Conservation (phyloP, 306 rosid genomes). For the Rosa persica region DNA sequence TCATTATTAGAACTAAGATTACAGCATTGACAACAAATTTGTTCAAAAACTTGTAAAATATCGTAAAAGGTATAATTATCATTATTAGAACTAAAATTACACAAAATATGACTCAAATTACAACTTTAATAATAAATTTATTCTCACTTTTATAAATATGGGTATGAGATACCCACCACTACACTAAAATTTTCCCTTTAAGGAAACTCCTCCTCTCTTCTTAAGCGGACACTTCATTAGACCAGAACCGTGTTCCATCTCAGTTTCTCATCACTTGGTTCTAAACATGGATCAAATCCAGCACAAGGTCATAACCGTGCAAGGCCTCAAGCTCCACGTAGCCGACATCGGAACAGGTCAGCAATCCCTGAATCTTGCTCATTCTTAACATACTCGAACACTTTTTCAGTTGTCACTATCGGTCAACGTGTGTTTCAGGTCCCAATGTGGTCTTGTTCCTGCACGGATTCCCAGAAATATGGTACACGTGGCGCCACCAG, state of each 20-base stretch:
- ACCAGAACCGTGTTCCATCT: not conserved
- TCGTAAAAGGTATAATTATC: too few species aligned
- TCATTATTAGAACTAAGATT: too few species aligned
- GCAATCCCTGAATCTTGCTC: not conserved
- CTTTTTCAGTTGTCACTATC: not conserved
- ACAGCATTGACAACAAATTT: too few species aligned
- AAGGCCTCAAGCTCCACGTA: conserved; percentile 55
- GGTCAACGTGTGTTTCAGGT: conserved; percentile 28
- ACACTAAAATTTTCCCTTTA: too few species aligned
- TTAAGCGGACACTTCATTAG: too few species aligned
- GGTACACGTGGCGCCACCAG: conserved; percentile 96
- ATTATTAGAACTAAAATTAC: too few species aligned
- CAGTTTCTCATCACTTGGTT: not conserved
- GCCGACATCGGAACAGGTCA: conserved; percentile 70
- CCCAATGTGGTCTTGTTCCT: conserved; percentile 61
- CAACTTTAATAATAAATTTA: too few species aligned
- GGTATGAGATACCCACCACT: too few species aligned
- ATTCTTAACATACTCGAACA: not conserved
- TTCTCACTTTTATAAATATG: too few species aligned
- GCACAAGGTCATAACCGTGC: conserved; percentile 51
- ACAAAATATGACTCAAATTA: too few species aligned
- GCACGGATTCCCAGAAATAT: conserved; percentile 86
- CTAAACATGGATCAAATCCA: conserved; percentile 49
- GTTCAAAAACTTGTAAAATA: too few species aligned
- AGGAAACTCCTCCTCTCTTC: too few species aligned